phyloP scores from a whole-genome alignment of 495 filamentous ascomycete species.

The Aspergillus diversus region DNA sequence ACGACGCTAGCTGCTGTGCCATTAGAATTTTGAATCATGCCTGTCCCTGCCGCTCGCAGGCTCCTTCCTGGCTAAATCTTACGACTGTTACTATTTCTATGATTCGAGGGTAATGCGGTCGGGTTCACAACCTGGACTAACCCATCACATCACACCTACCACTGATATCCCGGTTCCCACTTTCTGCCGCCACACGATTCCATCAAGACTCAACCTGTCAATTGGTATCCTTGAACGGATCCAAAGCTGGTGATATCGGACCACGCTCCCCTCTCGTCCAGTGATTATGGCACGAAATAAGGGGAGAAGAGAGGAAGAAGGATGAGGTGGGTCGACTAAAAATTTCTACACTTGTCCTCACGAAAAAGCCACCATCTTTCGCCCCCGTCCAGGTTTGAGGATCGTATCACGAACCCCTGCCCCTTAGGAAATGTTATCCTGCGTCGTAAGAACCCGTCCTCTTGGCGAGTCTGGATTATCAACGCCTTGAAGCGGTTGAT shows the following conservation, averaged over 20 bases:
- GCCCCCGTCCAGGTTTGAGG: background rate
- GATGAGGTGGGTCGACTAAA: conserved; percentile 11
- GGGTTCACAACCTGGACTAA: conserved; percentile 10
- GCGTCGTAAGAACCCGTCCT: background rate
- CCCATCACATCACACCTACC: conserved; percentile 8
- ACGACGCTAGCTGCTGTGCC: conserved; percentile 12
- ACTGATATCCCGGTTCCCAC: conserved; percentile 21
- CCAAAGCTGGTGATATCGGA: conserved; percentile 11
- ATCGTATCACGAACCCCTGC: conserved; percentile 12
- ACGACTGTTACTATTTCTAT: background rate
- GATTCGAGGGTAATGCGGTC: background rate
- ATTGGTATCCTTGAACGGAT: conserved; percentile 16
- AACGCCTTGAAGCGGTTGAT: conserved; percentile 22
- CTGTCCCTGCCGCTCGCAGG: conserved; percentile 1
- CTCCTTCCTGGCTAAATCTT: conserved; percentile 1
- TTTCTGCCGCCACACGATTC: conserved; percentile 31
- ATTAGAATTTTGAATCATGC: conserved; percentile 11
- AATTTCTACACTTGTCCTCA: conserved; percentile 8
- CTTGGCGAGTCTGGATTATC: conserved; percentile 12
- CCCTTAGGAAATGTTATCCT: conserved; percentile 5
- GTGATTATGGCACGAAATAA: conserved; percentile 4
- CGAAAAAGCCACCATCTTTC: background rate
- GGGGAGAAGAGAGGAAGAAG: too few species aligned
- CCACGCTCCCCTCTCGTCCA: conserved; percentile 8
- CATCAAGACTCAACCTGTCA: conserved; percentile 30